A percentile compares a stretch with the other conserved stretches of the same genome.
These are phyloP conservation scores for Lecanosticta acicola DNA, from an alignment of 2,329 filamentous ascomycete genomes.

Conservation along the genomic window DNA sequence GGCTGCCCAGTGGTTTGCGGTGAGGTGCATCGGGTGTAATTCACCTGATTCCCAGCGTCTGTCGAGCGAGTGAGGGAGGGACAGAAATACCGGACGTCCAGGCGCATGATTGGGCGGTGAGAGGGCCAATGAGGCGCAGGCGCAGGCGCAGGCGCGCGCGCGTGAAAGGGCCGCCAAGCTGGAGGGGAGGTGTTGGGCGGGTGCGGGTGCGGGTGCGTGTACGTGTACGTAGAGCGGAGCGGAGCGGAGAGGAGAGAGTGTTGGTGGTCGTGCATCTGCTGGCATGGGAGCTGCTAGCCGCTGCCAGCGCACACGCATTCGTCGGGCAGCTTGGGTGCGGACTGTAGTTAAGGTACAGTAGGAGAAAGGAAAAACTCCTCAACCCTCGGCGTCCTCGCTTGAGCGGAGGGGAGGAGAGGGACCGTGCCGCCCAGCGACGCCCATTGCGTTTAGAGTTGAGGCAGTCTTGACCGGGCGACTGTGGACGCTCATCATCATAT, in stretches of 20 bases:
- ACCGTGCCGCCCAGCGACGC: background rate
- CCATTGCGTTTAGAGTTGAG: background rate
- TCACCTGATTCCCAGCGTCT: conserved; percentile 11
- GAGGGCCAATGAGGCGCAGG: background rate
- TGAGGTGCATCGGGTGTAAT: conserved; percentile 15
- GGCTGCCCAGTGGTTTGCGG: conserved; percentile 9
- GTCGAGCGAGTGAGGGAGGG: too few species aligned
- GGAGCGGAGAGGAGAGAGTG: too few species aligned
- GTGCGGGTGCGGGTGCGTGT: background rate
- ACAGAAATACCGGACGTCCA: background rate
- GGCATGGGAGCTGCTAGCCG: background rate
- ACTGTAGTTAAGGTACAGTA: too few species aligned
- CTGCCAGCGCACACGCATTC: background rate
- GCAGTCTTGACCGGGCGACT: too few species aligned
- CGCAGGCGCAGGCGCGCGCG: too few species aligned
- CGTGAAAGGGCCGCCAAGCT: too few species aligned
- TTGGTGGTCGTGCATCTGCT: background rate
- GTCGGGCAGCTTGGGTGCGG: background rate
- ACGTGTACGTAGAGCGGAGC: background rate
- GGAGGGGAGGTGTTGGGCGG: background rate
- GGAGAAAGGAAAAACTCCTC: too few species aligned
- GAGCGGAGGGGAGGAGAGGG: too few species aligned
- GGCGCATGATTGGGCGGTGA: background rate
- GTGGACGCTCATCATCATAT: too few species aligned
- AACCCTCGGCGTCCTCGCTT: too few species aligned